These are phyloP conservation scores for Rhizopus sp. DNA, from an alignment of 371 early-diverging fungal species.

Conservation along the genomic window DNA sequence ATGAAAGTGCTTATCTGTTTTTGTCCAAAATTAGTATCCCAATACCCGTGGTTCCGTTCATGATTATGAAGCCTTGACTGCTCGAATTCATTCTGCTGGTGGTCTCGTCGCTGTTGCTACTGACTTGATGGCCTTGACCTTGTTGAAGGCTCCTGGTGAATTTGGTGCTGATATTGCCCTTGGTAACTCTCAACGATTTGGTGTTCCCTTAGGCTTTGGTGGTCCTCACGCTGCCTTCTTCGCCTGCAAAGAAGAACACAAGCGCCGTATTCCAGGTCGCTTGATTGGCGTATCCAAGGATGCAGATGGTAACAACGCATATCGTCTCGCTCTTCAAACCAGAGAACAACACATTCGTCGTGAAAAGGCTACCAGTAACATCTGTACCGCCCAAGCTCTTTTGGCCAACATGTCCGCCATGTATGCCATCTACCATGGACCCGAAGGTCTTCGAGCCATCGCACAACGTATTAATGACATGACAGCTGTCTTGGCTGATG, in stretches of 20 bases:
- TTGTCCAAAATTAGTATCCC: constrained; percentile 75
- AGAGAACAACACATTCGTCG: constrained; percentile 98
- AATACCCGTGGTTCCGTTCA: constrained; percentile 83
- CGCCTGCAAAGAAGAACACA: constrained; percentile 88
- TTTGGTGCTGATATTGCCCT: constrained; percentile 96
- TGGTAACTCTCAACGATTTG: constrained; percentile 96
- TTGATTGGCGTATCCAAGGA: constrained; percentile 96
- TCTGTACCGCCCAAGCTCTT: constrained; percentile 96
- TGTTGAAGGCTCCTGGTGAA: constrained; percentile 92
- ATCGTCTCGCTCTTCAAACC: constrained; percentile 94
- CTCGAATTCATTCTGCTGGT: constrained; percentile 78
- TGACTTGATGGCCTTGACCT: constrained; percentile 90
- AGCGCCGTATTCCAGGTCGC: constrained; percentile 95
- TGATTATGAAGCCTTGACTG: constrained; percentile 78
- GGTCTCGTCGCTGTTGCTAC: constrained; percentile 91
- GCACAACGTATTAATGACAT: constrained; percentile 91
- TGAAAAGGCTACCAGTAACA: constrained; percentile 98
- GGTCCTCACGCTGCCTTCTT: constrained; percentile 99
- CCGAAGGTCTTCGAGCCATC: constrained; percentile 86
- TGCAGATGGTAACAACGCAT: constrained; percentile 84
- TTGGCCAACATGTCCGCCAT: constrained; percentile 93
- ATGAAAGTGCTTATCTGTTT: constrained; percentile 4
- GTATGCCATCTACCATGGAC: constrained; percentile 98
- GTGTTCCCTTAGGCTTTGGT: constrained; percentile 97
- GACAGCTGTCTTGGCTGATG: constrained; percentile 81